Evolutionary conservation across 2,329 filamentous ascomycete genomes (phyloP).

Genomic region (Xylaria sp.): DNA sequence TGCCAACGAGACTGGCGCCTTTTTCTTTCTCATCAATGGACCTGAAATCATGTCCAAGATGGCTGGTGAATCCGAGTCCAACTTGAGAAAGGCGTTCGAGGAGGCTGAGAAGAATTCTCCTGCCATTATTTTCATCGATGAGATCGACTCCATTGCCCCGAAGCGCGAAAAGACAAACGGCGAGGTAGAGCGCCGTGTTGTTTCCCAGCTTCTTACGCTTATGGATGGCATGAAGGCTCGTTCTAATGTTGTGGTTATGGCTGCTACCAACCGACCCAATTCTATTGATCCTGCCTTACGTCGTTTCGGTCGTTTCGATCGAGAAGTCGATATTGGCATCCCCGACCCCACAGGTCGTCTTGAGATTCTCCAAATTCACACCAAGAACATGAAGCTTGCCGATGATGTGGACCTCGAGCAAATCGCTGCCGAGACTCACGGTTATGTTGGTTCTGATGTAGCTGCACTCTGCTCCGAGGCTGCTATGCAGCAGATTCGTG

Average conservation of each 20-base stretch:
- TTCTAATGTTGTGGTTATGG: slow-evolving; percentile 98
- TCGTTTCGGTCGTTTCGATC: slow-evolving; percentile 98
- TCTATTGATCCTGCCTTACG: slow-evolving; percentile 97
- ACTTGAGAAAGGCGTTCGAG: slow-evolving; percentile 98
- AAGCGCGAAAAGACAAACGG: slow-evolving; percentile 99
- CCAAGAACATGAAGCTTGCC: slow-evolving; percentile 99
- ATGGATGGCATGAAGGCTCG: slow-evolving; percentile 99
- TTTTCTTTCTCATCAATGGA: slow-evolving; percentile 99
- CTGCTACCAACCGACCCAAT: slow-evolving; percentile 97
- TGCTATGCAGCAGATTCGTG: slow-evolving; percentile 99
- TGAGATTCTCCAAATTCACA: slow-evolving; percentile 99
- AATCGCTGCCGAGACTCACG: slow-evolving; percentile 96
- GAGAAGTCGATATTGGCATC: slow-evolving; percentile 97
- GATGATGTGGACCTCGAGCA: slow-evolving; percentile 97
- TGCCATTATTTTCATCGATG: slow-evolving; percentile 99
- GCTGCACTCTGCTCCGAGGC: slow-evolving; percentile 98
- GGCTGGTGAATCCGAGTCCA: slow-evolving; percentile 99
- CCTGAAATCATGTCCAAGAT: slow-evolving; percentile 99
- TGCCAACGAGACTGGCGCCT: slow-evolving; percentile 97
- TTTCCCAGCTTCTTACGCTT: slow-evolving; percentile 91
- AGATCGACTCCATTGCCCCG: slow-evolving; percentile 98
- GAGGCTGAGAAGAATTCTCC: slow-evolving; percentile 99
- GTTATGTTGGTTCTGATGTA: slow-evolving; percentile 98
- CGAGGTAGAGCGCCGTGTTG: slow-evolving; percentile 97
- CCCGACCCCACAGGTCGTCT: slow-evolving; percentile 97